Conservation (phyloP, 169 alveolate species). For the Plasmodium coatneyi region DNA sequence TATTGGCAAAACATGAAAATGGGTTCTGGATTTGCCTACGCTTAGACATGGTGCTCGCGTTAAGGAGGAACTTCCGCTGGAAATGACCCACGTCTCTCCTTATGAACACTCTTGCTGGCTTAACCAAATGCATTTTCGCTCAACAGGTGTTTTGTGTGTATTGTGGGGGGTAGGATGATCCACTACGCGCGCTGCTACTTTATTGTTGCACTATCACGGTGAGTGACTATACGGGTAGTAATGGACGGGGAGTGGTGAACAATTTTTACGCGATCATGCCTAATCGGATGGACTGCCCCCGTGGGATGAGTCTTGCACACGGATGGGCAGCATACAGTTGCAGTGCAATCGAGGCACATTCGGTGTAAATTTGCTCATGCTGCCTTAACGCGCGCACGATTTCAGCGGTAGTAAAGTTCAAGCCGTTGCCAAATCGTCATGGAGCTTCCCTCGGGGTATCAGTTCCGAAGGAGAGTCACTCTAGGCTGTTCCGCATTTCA, state of each 20-base stretch:
- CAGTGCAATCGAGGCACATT: not conserved
- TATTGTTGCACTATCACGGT: not conserved
- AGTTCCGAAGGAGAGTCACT: not conserved
- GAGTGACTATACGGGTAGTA: not conserved
- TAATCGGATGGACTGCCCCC: not conserved
- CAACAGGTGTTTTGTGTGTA: not conserved
- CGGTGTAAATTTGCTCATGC: not conserved
- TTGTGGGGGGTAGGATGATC: not conserved
- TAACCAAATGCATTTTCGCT: conserved; percentile 17
- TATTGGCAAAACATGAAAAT: not conserved
- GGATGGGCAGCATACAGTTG: not conserved
- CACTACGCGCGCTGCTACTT: not conserved
- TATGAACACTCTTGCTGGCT: not conserved
- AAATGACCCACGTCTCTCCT: not conserved
- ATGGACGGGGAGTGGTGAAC: not conserved
- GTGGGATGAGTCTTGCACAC: not conserved
- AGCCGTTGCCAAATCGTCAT: not conserved
- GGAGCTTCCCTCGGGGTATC: not conserved
- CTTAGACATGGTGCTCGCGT: not conserved
- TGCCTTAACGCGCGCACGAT: not conserved
- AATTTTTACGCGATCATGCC: not conserved
- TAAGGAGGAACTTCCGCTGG: not conserved
- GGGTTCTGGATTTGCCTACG: not conserved
- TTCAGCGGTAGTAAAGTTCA: not conserved
- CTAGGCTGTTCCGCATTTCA: not conserved